These are phyloP conservation scores for Vigna angularis DNA, from an alignment of 306 rosid genomes.

Conservation along the genomic window DNA sequence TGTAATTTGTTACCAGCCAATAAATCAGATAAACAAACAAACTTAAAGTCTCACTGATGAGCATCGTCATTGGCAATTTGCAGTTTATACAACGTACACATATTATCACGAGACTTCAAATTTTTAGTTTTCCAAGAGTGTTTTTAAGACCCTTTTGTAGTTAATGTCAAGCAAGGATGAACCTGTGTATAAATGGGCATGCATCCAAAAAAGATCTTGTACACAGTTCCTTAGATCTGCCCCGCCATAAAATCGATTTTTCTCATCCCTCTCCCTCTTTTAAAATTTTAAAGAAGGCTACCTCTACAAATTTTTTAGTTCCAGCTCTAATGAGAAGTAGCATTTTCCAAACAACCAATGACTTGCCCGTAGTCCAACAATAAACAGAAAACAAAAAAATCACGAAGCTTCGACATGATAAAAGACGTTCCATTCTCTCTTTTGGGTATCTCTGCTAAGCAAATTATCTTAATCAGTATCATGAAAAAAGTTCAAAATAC, in stretches of 20 bases:
- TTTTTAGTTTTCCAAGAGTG: constrained; percentile 5
- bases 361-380: background rate
- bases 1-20: constrained; percentile 37
- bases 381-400: background rate
- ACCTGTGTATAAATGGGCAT: background rate
- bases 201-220: background rate
- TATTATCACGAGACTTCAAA: constrained; percentile 3
- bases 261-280: background rate
- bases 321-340: background rate
- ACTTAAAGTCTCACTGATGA: constrained; percentile 21
- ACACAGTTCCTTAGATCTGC: background rate
- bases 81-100: background rate
- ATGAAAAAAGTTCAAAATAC: background rate
- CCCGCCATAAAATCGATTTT: background rate
- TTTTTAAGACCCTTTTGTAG: constrained; percentile 3
- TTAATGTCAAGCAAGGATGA: constrained; percentile 1
- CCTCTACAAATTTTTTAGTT: background rate
- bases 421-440: background rate
- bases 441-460: background rate
- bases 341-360: constrained; percentile 24
- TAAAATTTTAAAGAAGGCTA: constrained; percentile 21
- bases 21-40: constrained; percentile 21
- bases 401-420: background rate
- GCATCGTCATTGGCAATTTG: constrained; percentile 23
- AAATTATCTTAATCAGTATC: background rate